These are phyloP conservation scores for Gymnopilus junonius DNA, from an alignment of 768 basidiomycete genomes.

Conservation along the genomic window DNA sequence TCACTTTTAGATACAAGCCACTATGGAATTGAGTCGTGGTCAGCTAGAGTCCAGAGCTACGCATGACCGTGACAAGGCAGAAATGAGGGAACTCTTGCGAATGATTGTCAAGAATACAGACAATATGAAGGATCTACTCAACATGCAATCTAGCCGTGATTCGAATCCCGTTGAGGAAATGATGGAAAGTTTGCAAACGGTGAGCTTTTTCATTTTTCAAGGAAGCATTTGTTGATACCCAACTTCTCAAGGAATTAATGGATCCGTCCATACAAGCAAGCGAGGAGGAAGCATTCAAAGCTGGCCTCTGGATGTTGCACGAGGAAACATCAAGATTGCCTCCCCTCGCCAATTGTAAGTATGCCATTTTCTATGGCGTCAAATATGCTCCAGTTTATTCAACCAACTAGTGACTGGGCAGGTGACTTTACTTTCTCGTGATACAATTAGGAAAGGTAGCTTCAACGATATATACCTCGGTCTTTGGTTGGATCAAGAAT, in stretches of 20 bases:
- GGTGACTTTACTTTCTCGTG: slow-evolving; percentile 34
- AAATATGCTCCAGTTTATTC: not conserved
- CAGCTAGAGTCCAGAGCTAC: slow-evolving; percentile 31
- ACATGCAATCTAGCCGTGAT: slow-evolving; percentile 32
- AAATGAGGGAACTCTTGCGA: slow-evolving; percentile 39
- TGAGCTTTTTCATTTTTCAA: slow-evolving; percentile 21
- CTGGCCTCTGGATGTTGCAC: slow-evolving; percentile 44
- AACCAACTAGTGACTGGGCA: slow-evolving; percentile 43
- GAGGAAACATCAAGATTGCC: slow-evolving; percentile 42
- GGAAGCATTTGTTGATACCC: not conserved
- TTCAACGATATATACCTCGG: slow-evolving; percentile 46
- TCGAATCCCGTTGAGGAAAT: slow-evolving; percentile 39
- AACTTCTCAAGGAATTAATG: slow-evolving; percentile 35
- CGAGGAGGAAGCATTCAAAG: slow-evolving; percentile 36
- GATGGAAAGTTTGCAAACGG: slow-evolving; percentile 48
- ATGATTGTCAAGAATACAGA: slow-evolving; percentile 34
- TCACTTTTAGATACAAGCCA: slow-evolving; percentile 21
- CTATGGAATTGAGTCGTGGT: slow-evolving; percentile 31
- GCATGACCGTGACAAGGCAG: slow-evolving; percentile 37
- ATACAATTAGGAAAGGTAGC: slow-evolving; percentile 36
- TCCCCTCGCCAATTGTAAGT: slow-evolving; percentile 46
- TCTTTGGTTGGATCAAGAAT: slow-evolving; percentile 47
- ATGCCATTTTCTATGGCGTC: not conserved
- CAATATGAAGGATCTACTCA: slow-evolving; percentile 39
- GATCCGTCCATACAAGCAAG: slow-evolving; percentile 34